A percentile compares a stretch with the other conserved stretches of the same genome.
These are phyloP conservation scores for Mycena maculata DNA, from an alignment of 768 basidiomycete genomes.

Conservation along the genomic window DNA sequence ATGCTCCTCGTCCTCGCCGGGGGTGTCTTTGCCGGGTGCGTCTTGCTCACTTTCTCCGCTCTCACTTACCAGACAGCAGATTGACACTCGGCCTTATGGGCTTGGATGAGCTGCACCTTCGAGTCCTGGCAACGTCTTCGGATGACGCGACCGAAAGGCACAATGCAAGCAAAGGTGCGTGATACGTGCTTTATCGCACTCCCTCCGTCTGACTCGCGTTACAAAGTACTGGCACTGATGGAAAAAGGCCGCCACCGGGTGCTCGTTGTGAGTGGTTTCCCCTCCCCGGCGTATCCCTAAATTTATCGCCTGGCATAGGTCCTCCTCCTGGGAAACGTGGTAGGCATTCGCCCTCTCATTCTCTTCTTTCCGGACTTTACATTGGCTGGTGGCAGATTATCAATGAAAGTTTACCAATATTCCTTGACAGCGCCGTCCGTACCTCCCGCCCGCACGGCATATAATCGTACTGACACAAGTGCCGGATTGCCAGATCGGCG, in stretches of 20 bases:
- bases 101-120: slow-evolving; percentile 89
- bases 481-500: slow-evolving; percentile 9
- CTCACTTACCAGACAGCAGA: slow-evolving; percentile 48
- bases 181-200: too few relatives aligned
- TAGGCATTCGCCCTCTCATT: background rate
- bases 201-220: background rate
- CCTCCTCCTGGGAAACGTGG: slow-evolving; percentile 15
- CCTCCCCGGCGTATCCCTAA: background rate
- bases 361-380: background rate
- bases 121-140: slow-evolving; percentile 85
- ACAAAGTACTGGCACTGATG: slow-evolving; percentile 65
- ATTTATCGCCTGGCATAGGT: background rate
- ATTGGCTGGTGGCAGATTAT: background rate
- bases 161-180: slow-evolving; percentile 80
- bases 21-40: slow-evolving; percentile 93
- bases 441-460: background rate
- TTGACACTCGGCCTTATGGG: slow-evolving; percentile 95
- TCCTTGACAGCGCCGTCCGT: slow-evolving; percentile 24
- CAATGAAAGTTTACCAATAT: slow-evolving; percentile 25
- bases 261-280: slow-evolving; percentile 85
- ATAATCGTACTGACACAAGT: background rate
- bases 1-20: slow-evolving; percentile 80
- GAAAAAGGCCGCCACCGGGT: slow-evolving; percentile 90
- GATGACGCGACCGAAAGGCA: slow-evolving; percentile 74
- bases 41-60: slow-evolving; percentile 10